Base-by-base conservation (phyloP, 2,329 filamentous ascomycete species). In the Botrytis byssoidea region DNA sequence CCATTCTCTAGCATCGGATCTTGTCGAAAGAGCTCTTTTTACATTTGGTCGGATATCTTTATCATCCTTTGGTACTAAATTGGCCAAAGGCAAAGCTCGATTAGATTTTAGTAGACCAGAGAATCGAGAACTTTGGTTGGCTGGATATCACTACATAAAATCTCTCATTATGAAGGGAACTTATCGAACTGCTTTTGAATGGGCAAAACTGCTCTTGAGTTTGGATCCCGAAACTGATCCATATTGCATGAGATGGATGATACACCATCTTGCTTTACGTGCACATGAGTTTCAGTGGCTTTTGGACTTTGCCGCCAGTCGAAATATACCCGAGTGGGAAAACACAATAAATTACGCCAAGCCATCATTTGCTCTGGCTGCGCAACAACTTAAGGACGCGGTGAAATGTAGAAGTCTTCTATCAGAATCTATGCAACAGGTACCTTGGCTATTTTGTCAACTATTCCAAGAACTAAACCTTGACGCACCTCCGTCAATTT, bases 91-190 rank as follows among this genome's bases (percentile, higher is more conserved):
- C 48, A 90, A 90, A 77, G 95, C 94, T 9, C 88, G 93, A 25
- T 84, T 99, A 16, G 90, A 95, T 79, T 98, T 98, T 80, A 83
- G 87, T 32, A 87, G 93, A 55, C 91, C 92, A 0, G 95, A 97
- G 81, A 98, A 98, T 81, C 88, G 96, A 61, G 95, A 98, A 82
- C 90, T 99, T 76, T 97, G 93, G 91, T 89, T 98, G 51, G 93
- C 94, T 1, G 93, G 91, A 14, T 97, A 94, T 85, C 90, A 95
- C 77, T 98, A 98, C 79, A 91, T 98, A 78, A 89, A 89, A 78
- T 96, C 93, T 77, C 85, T 99, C 35, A 88, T 94, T 25, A 91
- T 94, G 83, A 95, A 97, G 78, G 94, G 95, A n/a, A 98, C 95
- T 1, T 97, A 94, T 86, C 88, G 94, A 65, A 98, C 96, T 0